These are phyloP conservation scores for Thelonectria olida DNA, from an alignment of 2,329 filamentous ascomycete genomes.

Conservation along the genomic window DNA sequence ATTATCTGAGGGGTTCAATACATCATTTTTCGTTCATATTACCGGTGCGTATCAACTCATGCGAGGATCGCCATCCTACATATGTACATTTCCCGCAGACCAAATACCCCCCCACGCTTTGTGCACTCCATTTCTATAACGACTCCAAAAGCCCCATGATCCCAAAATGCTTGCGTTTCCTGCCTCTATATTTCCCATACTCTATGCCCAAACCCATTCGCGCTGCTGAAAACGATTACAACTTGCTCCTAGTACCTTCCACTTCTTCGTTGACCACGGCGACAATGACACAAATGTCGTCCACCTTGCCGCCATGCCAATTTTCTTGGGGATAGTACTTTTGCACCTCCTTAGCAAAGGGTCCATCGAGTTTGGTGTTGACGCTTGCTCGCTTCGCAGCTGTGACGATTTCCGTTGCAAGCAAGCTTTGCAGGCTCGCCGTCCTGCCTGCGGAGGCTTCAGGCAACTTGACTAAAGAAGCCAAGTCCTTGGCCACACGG, in stretches of 20 bases:
- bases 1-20: background rate
- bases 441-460: slow-evolving; percentile 39
- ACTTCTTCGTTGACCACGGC: slow-evolving; percentile 76
- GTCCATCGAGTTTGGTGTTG: slow-evolving; percentile 84
- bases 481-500: slow-evolving; percentile 69
- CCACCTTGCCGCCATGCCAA: slow-evolving; percentile 92
- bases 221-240: slow-evolving; percentile 40
- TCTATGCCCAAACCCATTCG: slow-evolving; percentile 35
- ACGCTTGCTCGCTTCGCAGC: slow-evolving; percentile 87
- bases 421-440: slow-evolving; percentile 75
- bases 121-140: slow-evolving; percentile 29
- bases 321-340: slow-evolving; percentile 85
- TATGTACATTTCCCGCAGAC: slow-evolving; percentile 31
- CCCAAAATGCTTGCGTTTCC: slow-evolving; percentile 39
- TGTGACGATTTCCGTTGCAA: slow-evolving; percentile 81
- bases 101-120: slow-evolving; percentile 24
- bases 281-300: slow-evolving; percentile 92
- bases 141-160: slow-evolving; percentile 38
- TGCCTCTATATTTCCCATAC: slow-evolving; percentile 35
- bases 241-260: slow-evolving; percentile 43
- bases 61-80: slow-evolving; percentile 23
- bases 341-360: slow-evolving; percentile 94
- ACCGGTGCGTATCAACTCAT: slow-evolving; percentile 29
- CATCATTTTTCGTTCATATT: slow-evolving; percentile 22
- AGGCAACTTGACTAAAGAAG: slow-evolving; percentile 48